Conservation (phyloP, 768 basidiomycete genomes). For the Chlorophyllum brunneum region DNA sequence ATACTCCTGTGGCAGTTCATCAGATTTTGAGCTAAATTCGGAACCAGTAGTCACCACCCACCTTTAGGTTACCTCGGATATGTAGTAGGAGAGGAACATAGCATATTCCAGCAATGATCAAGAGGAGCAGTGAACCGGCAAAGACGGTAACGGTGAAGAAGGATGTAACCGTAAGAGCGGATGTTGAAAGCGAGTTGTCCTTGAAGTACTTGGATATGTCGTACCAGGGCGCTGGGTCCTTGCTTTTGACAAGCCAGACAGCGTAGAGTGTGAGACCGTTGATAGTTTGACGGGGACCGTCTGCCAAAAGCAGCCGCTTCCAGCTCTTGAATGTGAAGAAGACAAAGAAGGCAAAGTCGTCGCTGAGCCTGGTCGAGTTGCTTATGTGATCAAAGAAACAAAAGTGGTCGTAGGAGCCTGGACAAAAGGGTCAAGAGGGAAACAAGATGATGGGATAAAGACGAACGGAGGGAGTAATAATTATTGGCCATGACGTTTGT, state of each 20-base stretch:
- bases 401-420: slow-evolving; percentile 95
- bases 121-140: slow-evolving; percentile 73
- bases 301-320: slow-evolving; percentile 64
- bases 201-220: slow-evolving; percentile 76
- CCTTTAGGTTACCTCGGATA: slow-evolving; percentile 97
- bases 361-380: slow-evolving; percentile 92
- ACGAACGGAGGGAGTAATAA: slow-evolving; percentile 91
- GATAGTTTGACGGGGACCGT: slow-evolving; percentile 96
- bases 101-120: slow-evolving; percentile 79
- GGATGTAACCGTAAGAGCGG: slow-evolving; percentile 82
- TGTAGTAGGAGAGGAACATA: slow-evolving; percentile 95
- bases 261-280: slow-evolving; percentile 97
- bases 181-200: slow-evolving; percentile 71
- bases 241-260: slow-evolving; percentile 54
- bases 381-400: slow-evolving; percentile 98
- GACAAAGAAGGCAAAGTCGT: slow-evolving; percentile 98
- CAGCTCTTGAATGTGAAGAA: slow-evolving; percentile 99
- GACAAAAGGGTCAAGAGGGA: slow-evolving; percentile 10
- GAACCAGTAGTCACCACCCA: slow-evolving; percentile 22
- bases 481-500: slow-evolving; percentile 97
- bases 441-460: slow-evolving; percentile 3
- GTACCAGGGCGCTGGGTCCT: slow-evolving; percentile 50
- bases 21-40: not conserved
- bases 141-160: slow-evolving; percentile 90
- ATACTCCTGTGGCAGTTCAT: slow-evolving; percentile 64